A percentile compares a stretch with the other conserved stretches of the same genome.
Evolutionary conservation across 2,329 filamentous ascomycete genomes (phyloP).

Genomic region (Periconia macrospinosa): DNA sequence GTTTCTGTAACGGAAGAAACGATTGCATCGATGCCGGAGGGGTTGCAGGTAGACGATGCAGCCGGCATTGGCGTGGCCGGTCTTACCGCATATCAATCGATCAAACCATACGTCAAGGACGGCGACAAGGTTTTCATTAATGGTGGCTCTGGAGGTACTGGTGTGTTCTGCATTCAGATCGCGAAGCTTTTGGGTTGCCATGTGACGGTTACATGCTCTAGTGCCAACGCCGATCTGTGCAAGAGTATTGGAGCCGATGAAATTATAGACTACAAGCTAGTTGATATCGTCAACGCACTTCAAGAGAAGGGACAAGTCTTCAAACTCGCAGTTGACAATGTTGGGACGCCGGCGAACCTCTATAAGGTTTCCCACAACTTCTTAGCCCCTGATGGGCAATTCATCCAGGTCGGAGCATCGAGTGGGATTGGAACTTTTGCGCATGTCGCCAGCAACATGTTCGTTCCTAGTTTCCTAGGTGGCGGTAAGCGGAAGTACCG

Average conservation of each 20-base stretch:
- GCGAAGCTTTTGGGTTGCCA: constrained; percentile 63
- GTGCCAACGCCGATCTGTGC: constrained; percentile 59
- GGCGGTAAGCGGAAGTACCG: constrained; percentile 53
- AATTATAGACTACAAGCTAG: constrained; percentile 61
- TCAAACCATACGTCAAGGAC: constrained; percentile 41
- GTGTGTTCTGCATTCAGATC: constrained; percentile 64
- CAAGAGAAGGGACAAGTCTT: constrained; percentile 54
- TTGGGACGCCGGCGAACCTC: constrained; percentile 53
- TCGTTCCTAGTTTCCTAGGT: constrained; percentile 52
- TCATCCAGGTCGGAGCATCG: constrained; percentile 38
- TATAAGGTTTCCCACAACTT: constrained; percentile 58
- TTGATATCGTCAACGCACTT: constrained; percentile 52
- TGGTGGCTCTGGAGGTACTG: constrained; percentile 64
- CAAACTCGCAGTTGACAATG: constrained; percentile 60
- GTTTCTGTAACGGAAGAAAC: constrained; percentile 25
- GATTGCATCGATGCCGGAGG: constrained; percentile 27
- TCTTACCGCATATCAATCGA: constrained; percentile 43
- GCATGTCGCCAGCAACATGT: constrained; percentile 39
- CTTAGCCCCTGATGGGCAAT: constrained; percentile 53
- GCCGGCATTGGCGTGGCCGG: constrained; percentile 43
- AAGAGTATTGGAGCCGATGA: constrained; percentile 64
- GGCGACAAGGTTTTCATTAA: constrained; percentile 64
- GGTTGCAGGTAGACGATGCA: constrained; percentile 35
- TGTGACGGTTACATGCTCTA: constrained; percentile 63
- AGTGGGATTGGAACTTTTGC: constrained; percentile 23